phyloP scores from a whole-genome alignment of 2,329 filamentous ascomycete genomes.

The Knoxdaviesia capensis region DNA sequence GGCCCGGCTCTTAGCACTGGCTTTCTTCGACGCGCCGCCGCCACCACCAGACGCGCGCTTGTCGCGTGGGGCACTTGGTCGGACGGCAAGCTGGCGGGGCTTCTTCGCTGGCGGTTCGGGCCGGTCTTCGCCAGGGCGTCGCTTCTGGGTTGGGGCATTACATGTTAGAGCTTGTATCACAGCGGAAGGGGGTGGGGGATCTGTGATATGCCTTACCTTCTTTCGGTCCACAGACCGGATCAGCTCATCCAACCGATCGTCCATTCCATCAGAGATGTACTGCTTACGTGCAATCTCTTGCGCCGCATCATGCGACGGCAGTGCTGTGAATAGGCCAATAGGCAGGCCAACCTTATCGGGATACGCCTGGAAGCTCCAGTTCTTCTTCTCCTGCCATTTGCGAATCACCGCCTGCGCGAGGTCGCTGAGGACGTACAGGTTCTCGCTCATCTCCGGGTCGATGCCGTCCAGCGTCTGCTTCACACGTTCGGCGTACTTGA shows the following conservation, averaged over 20 bases:
- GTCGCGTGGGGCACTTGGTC: constrained; percentile 8
- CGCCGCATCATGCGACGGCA: constrained; percentile 59
- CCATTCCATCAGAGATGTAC: constrained; percentile 58
- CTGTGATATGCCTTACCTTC: constrained; percentile 25
- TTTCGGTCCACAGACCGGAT: constrained; percentile 49
- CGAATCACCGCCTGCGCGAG: constrained; percentile 66
- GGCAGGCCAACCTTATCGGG: constrained; percentile 67
- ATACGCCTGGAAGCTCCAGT: constrained; percentile 71
- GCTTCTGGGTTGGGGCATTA: constrained; percentile 22
- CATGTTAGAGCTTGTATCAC: background rate
- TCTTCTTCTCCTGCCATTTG: constrained; percentile 68
- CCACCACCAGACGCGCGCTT: constrained; percentile 4
- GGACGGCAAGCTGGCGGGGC: background rate
- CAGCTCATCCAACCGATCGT: constrained; percentile 54
- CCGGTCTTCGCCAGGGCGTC: constrained; percentile 31
- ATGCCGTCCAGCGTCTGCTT: constrained; percentile 79
- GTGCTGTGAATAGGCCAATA: constrained; percentile 52
- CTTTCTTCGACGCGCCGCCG: constrained; percentile 1
- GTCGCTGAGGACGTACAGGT: constrained; percentile 74
- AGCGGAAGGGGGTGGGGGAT: background rate
- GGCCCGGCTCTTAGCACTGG: background rate
- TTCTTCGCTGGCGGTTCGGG: constrained; percentile 21
- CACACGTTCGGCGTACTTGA: constrained; percentile 77
- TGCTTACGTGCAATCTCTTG: constrained; percentile 74
- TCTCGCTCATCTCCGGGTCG: constrained; percentile 43